phyloP scores from a whole-genome alignment of 352 stramenopile genomes.

The Aphanomyces cochlioides region DNA sequence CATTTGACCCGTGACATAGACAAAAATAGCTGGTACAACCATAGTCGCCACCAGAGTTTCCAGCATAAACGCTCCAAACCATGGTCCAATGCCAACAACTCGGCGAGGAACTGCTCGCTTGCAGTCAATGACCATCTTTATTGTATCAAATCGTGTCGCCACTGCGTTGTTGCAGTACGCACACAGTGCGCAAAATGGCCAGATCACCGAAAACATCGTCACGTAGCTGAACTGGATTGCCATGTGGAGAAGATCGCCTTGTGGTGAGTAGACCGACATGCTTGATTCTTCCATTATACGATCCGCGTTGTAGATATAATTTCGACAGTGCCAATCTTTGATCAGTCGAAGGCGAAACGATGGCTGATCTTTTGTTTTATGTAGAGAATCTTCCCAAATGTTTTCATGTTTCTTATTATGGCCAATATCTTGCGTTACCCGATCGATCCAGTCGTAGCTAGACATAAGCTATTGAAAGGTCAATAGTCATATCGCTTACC shows the following conservation, averaged over 20 bases:
- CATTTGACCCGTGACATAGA: conserved; percentile 62
- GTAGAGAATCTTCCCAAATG: conserved; percentile 35
- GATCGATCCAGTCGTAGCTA: conserved; percentile 56
- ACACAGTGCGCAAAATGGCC: conserved; percentile 58
- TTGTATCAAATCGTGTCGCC: conserved; percentile 53
- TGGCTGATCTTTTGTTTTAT: conserved; percentile 1
- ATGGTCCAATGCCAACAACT: conserved; percentile 53
- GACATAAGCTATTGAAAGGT: not conserved
- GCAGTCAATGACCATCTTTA: conserved; percentile 65
- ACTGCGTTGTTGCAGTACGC: conserved; percentile 49
- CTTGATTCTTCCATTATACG: conserved; percentile 55
- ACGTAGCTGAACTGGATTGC: conserved; percentile 68
- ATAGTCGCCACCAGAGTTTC: conserved; percentile 50
- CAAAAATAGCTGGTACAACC: conserved; percentile 51
- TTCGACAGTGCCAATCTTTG: conserved; percentile 56
- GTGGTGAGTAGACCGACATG: conserved; percentile 56
- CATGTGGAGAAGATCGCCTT: conserved; percentile 51
- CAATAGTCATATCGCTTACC: conserved; percentile 7
- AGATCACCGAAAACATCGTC: conserved; percentile 65
- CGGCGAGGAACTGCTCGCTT: conserved; percentile 49
- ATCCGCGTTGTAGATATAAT: conserved; percentile 56
- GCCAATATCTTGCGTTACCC: conserved; percentile 43
- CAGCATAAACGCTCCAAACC: conserved; percentile 52
- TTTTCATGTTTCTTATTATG: conserved; percentile 37
- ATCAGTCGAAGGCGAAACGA: conserved; percentile 40